Evolutionary conservation across 1,139 yeast species (phyloP).

Genomic region (Suhomyces anneliseae): DNA sequence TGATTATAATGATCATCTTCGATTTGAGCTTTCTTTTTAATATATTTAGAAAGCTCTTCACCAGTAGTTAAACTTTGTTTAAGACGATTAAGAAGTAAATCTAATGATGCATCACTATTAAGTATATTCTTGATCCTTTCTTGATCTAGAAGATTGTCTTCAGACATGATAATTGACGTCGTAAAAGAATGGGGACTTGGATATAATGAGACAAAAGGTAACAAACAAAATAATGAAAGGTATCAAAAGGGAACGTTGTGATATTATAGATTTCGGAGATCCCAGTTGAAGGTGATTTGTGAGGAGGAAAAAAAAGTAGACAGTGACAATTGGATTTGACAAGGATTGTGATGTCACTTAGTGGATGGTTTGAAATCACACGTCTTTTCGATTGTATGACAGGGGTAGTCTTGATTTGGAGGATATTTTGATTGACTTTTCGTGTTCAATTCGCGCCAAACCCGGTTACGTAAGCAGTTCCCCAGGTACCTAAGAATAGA

Average conservation of each 20-base stretch:
- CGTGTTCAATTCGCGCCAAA: neutral
- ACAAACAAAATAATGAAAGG: neutral
- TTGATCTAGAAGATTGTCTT: conserved; percentile 26
- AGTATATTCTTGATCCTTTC: conserved; percentile 32
- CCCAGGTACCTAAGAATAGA: no score
- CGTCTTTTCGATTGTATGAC: no score
- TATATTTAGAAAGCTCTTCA: conserved; percentile 78
- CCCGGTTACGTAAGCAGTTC: neutral
- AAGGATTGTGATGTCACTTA: no score
- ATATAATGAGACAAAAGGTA: neutral
- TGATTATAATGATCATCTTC: conserved; percentile 81
- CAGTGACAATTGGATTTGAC: no score
- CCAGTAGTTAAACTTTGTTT: conserved; percentile 80
- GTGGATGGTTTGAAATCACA: no score
- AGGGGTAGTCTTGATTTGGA: neutral
- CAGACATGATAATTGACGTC: conserved; percentile 11
- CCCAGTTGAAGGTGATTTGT: no score
- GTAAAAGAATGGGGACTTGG: neutral
- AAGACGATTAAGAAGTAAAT: conserved; percentile 65
- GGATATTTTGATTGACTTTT: neutral
- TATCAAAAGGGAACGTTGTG: no score
- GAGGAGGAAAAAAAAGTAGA: no score
- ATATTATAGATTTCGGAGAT: no score
- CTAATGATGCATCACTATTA: conserved; percentile 50
- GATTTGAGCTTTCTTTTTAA: conserved; percentile 73